Percentiles rank a stretch among this genome's conserved stretches.
These are phyloP conservation scores for Blastomyces emzantsi DNA, from an alignment of 2,329 filamentous ascomycete genomes.

Conservation along the genomic window DNA sequence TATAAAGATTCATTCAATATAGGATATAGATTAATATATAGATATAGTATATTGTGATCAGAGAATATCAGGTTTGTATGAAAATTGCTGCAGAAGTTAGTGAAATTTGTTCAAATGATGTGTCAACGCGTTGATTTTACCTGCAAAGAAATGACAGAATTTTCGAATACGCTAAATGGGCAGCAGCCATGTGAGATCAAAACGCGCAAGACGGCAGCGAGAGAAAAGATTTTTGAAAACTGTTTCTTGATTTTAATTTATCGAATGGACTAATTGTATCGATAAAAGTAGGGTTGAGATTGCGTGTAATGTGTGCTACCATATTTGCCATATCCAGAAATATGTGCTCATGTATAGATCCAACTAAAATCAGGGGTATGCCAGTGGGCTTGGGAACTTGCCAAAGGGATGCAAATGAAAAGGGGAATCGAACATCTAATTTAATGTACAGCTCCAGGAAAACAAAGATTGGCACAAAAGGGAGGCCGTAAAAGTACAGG, in stretches of 20 bases:
- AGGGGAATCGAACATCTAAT: slow-evolving; percentile 3
- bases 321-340: background rate
- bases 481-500: background rate
- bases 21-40: too few relatives aligned
- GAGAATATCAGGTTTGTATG: too few relatives aligned
- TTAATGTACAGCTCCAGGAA: background rate
- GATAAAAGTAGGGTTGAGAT: background rate
- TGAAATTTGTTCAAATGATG: too few relatives aligned
- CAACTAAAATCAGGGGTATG: background rate
- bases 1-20: too few relatives aligned
- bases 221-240: background rate
- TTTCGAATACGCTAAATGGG: slow-evolving; percentile 18
- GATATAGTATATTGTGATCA: too few relatives aligned
- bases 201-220: background rate
- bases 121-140: too few relatives aligned
- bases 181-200: slow-evolving; percentile 11
- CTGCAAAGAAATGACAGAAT: too few relatives aligned
- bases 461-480: background rate
- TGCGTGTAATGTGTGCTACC: background rate
- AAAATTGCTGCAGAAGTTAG: too few relatives aligned
- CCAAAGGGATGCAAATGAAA: slow-evolving; percentile 1
- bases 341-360: background rate
- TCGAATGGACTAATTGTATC: background rate
- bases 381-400: too few relatives aligned
- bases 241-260: background rate